A percentile compares a stretch with the other conserved stretches of the same genome.
phyloP scores from a whole-genome alignment of 805 yeast species.

The Spencermartinsiella europaea region DNA sequence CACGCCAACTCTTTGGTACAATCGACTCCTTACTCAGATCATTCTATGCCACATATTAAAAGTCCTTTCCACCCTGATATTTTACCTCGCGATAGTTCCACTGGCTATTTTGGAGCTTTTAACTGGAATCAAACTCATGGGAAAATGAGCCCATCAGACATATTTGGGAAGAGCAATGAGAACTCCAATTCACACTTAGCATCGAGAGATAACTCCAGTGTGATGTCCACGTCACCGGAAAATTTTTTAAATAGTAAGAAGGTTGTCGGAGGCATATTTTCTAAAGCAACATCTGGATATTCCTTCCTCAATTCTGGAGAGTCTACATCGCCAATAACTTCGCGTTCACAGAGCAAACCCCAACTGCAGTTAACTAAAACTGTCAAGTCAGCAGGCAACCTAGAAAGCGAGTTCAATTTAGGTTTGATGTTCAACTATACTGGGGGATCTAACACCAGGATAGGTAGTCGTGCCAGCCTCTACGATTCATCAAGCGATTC shows the following conservation, averaged over 20 bases:
- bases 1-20: neutral
- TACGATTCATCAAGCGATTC: conserved; percentile 7
- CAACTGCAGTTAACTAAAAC: conserved; percentile 1
- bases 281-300: conserved; percentile 1
- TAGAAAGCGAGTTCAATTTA: conserved; percentile 15
- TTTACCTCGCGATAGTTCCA: conserved; percentile 10
- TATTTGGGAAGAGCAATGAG: conserved; percentile 1
- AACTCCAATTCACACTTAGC: conserved; percentile 12
- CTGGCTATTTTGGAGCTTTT: conserved; percentile 6
- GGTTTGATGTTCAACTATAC: conserved; percentile 21
- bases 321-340: neutral
- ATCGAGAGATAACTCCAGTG: conserved; percentile 39
- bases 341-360: neutral
- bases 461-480: conserved; percentile 20
- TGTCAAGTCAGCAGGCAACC: neutral
- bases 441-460: conserved; percentile 19
- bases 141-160: conserved; percentile 8
- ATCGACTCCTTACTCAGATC: conserved; percentile 3
- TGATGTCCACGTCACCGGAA: conserved; percentile 38
- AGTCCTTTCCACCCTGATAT: conserved; percentile 17
- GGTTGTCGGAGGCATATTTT: conserved; percentile 11
- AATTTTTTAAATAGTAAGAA: conserved; percentile 10
- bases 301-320: neutral
- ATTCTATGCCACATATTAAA: conserved; percentile 1
- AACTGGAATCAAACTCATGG: neutral